Evolutionary conservation across 148 eudicot species (phyloP), one percentile per base, ranked within the genome.

Genomic region (Limonium bicolor): DNA sequence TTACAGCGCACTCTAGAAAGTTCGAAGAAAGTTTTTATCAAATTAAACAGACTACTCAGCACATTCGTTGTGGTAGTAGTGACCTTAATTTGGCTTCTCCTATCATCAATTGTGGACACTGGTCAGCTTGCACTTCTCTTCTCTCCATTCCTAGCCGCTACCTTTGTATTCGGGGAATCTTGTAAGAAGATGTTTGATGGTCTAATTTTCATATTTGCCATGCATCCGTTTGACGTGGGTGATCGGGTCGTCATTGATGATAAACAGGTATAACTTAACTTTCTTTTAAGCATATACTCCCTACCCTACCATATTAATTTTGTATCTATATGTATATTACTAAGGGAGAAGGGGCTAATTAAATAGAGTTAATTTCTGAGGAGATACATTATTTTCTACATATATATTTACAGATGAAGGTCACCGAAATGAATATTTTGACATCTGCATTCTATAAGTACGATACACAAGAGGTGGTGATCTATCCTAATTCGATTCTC

Each of bases 181-280:
- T 61, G 68, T 61, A 71, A 54, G 41, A 65, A 59, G n/a, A 61
- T 71, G n/a, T 71, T 71, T 51, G 63, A 65, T 57, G 76, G 71
- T 17, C 56, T 70, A 24, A 40, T 70, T 21, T 70, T 70, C 17
- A 64, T 63, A 13, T 70, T 65, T 26, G 53, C 65, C 26, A 70
- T 70, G 71, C 76, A 65, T 39, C 67, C 71, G 18, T 65, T 70
- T 50, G 76, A 71, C 36, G 76, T 65, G 20, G 71, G 76, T 30
- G 76, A 71, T 51, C 64, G 67, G 12, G 66, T 70, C 27, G 57
- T 57, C 41, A 42, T 65, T 48, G 68, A 61, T 16, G 71, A 66
- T 13, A 14, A 16, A 9, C 31, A 52, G 31, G 56, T 39, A 52
- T n/a, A n/a, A n/a, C n/a, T n/a, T n/a, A n/a, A n/a, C n/a, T n/a